Evolutionary conservation across 1,284 basidiomycete species (phyloP), one percentile per base, ranked within the genome.

Genomic region (Tausonia pullulans): DNA sequence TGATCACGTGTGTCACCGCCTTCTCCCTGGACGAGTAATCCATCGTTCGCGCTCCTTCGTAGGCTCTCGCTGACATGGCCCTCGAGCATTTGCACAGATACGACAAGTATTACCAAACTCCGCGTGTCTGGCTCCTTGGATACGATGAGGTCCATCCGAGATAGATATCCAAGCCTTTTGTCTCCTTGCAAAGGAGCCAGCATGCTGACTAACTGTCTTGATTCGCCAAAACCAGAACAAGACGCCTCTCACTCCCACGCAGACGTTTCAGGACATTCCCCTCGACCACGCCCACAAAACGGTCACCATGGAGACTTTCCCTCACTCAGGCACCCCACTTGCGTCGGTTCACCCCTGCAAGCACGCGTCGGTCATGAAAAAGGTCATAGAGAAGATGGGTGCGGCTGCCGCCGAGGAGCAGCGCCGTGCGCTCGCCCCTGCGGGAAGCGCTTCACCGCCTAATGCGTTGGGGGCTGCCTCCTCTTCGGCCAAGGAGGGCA

Each of bases 321-420:
- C 94, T 41, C 94, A 98, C 76, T 88, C 87, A 0, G 79, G 84
- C 4, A 84, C 87, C 43, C 81, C 92, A 64, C 87, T 94, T 75
- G 93, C 90, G 0, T 89, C 87, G 0, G 94, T 99, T 9, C 95
- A 99, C 74, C 95, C 95, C 1, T 99, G 95, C 84, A 97, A 97
- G 76, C 95, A 99, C 75, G 91, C 94, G 0, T 91, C 86, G 74
- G 96, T 99, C 63, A 99, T 99, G 96, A 97, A 96, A 82, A 98
- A 98, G 77, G 66, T 67, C n/a, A 69, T 64, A 27, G 69, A 69
- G 16, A 65, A 62, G 43, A 64, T 56, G 48, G 60, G 61, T 41
- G 62, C 55, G 48, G 50, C 45, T 3, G 59, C 61, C 10, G 63
- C 39, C 3, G 50, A 60, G 27, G 60, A 67, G 48, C 60, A 67